phyloP scores from a whole-genome alignment of 139 green algal species.

The Chlorella sp. region DNA sequence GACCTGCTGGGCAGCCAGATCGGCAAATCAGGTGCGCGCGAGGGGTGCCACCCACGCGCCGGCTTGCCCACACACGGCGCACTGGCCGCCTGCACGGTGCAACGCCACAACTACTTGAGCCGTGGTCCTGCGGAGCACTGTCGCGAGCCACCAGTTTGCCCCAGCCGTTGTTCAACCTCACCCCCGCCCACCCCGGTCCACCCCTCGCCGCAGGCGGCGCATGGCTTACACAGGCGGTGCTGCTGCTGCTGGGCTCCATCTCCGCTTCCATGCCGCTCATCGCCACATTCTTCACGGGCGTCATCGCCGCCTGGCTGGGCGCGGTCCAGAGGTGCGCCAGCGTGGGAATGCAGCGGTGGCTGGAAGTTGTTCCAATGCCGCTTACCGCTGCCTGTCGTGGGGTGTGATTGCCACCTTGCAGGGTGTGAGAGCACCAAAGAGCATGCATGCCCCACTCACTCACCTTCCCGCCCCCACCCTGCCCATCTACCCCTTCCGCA shows the following conservation, averaged over 20 bases:
- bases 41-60: not conserved
- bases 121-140: too few species aligned
- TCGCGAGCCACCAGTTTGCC: too few species aligned
- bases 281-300: constrained; percentile 47
- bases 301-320: constrained; percentile 64
- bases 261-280: constrained; percentile 65
- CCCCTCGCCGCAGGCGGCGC: constrained; percentile 41
- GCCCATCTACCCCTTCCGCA: not conserved
- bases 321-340: constrained; percentile 44
- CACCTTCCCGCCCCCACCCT: not conserved
- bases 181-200: not conserved
- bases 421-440: not conserved
- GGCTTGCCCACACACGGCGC: not conserved
- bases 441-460: not conserved
- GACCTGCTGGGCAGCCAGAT: constrained; percentile 86
- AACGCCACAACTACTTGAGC: too few species aligned
- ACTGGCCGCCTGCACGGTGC: not conserved
- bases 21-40: constrained; percentile 69
- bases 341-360: not conserved
- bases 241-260: constrained; percentile 67
- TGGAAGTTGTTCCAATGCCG: not conserved
- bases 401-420: too few species aligned
- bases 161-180: too few species aligned
- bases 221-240: constrained; percentile 66
- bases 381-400: not conserved